These are phyloP conservation scores for Trichoderma harzianum DNA, from an alignment of 2,329 filamentous ascomycete genomes.

Conservation along the genomic window DNA sequence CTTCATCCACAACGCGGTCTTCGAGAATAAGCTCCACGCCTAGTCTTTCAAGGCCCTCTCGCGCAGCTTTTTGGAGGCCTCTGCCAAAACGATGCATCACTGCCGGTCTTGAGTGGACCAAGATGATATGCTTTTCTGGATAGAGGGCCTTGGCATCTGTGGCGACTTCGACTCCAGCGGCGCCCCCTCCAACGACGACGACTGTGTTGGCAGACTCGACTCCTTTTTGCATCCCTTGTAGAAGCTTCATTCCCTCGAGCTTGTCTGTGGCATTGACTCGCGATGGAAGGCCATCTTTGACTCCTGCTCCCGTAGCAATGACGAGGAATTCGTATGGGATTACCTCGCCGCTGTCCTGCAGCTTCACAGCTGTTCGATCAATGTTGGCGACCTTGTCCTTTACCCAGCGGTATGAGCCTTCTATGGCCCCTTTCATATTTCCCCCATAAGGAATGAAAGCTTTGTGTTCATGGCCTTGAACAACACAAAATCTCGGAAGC, in stretches of 20 bases:
- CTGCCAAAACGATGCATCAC: conserved; percentile 53
- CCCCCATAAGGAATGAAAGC: conserved; percentile 58
- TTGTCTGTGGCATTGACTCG: conserved; percentile 44
- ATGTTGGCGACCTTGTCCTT: conserved; percentile 41
- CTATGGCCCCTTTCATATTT: conserved; percentile 35
- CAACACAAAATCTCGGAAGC: conserved; percentile 56
- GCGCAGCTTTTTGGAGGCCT: conserved; percentile 37
- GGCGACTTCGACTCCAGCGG: conserved; percentile 60
- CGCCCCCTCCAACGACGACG: conserved; percentile 56
- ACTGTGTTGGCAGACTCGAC: conserved; percentile 43
- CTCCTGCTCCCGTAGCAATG: conserved; percentile 54
- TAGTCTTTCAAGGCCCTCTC: conserved; percentile 43
- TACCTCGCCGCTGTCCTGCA: conserved; percentile 40
- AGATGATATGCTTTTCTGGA: conserved; percentile 52
- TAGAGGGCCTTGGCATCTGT: conserved; percentile 56
- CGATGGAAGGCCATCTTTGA: conserved; percentile 44
- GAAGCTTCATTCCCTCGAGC: conserved; percentile 38
- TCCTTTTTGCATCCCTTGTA: conserved; percentile 44
- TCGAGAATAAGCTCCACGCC: conserved; percentile 50
- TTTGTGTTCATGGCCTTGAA: conserved; percentile 51
- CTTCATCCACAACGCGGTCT: conserved; percentile 42
- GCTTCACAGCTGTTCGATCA: conserved; percentile 32
- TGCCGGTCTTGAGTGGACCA: conserved; percentile 54
- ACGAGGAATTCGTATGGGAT: conserved; percentile 54
- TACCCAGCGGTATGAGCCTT: conserved; percentile 39